phyloP scores from a whole-genome alignment of 2,329 filamentous ascomycete genomes.

The Trichocomaceae sp. region DNA sequence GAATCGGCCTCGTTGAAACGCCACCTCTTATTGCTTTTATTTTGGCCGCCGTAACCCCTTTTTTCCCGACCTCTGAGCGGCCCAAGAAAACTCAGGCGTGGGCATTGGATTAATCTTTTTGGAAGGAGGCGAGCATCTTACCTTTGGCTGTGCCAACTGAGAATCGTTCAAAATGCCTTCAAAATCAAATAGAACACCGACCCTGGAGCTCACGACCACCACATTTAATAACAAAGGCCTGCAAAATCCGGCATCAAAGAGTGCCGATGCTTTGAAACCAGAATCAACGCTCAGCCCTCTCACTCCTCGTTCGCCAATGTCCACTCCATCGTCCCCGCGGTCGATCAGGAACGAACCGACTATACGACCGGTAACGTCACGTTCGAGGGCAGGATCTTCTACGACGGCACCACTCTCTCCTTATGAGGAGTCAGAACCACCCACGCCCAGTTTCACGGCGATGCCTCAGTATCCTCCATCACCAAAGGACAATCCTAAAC shows the following conservation, averaged over 20 bases:
- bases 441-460: slow-evolving; percentile 39
- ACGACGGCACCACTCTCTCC: slow-evolving; percentile 26
- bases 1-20: background rate
- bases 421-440: slow-evolving; percentile 21
- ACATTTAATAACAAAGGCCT: slow-evolving; percentile 24
- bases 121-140: background rate
- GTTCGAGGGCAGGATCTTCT: slow-evolving; percentile 25
- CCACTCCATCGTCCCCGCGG: slow-evolving; percentile 31
- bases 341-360: slow-evolving; percentile 30
- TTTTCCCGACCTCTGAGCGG: background rate
- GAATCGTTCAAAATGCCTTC: slow-evolving; percentile 29
- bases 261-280: slow-evolving; percentile 30
- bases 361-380: slow-evolving; percentile 36
- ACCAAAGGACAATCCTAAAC: slow-evolving; percentile 35
- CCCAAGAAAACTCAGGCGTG: background rate
- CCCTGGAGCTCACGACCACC: slow-evolving; percentile 32
- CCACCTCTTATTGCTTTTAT: background rate
- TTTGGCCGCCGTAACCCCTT: background rate
- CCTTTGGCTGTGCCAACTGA: background rate
- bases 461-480: slow-evolving; percentile 42
- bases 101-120: background rate
- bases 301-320: slow-evolving; percentile 34
- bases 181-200: slow-evolving; percentile 31
- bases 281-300: slow-evolving; percentile 28
- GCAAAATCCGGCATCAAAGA: slow-evolving; percentile 28